Base-by-base conservation (phyloP, 139 green algal genomes). In the Nannochloris sp. region DNA sequence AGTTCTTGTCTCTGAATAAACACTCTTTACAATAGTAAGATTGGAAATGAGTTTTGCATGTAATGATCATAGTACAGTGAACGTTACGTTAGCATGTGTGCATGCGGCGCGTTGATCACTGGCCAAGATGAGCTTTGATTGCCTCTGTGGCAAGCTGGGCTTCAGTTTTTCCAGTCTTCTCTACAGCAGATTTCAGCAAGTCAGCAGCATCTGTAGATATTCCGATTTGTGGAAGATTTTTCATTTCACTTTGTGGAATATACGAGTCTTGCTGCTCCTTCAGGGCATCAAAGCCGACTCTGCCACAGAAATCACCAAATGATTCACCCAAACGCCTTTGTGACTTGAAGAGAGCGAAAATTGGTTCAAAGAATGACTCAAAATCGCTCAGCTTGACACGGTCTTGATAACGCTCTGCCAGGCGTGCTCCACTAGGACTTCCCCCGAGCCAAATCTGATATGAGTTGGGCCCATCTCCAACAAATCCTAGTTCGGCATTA, bases 401-500 rank as follows among this genome's bases (percentile, higher is more conserved):
- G 15, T 95, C 87, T 60, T 70, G 72, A 72, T 84, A 96, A 19
- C 77, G 19, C 69, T 90, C 60, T 7, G 92, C 86, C 44, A 99
- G 72, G 4, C 83, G 75, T 4, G 90, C 97, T 71, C 92, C 87
- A 69, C 83, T 78, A 48, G 72, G 56, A 56, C 76, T 83, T 69
- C 90, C 94, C 12, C 87, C 94, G 49, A 98, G 69, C 82, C 85
- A 99, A 14, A 98, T 63, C 82, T 98, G 91, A 81, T 99, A 99
- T 46, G 67, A 88, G 81, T 96, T 97, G 61, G 94, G 87, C 11
- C 94, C 94, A 69, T 99, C 94, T 10, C 90, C 88, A 48, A 99
- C 94, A 72, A 98, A 95, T 31, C 90, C 94, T 10, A 99, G 71
- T 84, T 99, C 94, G 15, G 93, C 94, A 88, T 96, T 97, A 83